Conservation (phyloP, 2,329 filamentous ascomycete genomes). For the Podosphaera xanthii region DNA sequence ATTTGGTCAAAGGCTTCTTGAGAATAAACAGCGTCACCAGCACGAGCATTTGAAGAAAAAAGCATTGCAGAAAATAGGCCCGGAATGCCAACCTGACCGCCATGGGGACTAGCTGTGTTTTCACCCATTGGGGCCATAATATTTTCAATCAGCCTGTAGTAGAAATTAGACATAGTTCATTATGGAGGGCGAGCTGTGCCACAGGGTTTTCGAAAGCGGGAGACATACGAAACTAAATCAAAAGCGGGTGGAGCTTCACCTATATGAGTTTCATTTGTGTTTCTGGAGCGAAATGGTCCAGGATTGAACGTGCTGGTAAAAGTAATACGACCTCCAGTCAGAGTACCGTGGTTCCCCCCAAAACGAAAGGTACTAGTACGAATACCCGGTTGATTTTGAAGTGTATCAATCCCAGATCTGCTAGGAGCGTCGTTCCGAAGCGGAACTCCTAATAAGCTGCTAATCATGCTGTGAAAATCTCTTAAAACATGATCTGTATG, state of each 20-base stretch:
- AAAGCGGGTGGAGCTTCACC: slow-evolving; percentile 22
- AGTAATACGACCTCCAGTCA: slow-evolving; percentile 12
- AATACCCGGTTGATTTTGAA: slow-evolving; percentile 9
- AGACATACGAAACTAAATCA: slow-evolving; percentile 24
- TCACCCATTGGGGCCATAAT: slow-evolving; percentile 10
- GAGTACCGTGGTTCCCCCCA: slow-evolving; percentile 6
- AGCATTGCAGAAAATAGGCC: slow-evolving; percentile 30
- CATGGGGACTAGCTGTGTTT: not conserved
- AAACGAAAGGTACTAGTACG: slow-evolving; percentile 4
- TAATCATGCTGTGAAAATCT: slow-evolving; percentile 23
- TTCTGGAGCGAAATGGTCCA: slow-evolving; percentile 23
- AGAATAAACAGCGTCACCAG: slow-evolving; percentile 69
- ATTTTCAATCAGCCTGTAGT: slow-evolving; percentile 10
- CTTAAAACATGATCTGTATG: slow-evolving; percentile 13
- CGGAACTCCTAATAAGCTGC: slow-evolving; percentile 19
- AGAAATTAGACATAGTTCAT: slow-evolving; percentile 7
- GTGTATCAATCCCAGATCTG: slow-evolving; percentile 13
- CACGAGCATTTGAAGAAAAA: slow-evolving; percentile 26
- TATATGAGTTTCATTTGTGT: slow-evolving; percentile 26
- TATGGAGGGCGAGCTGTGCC: slow-evolving; percentile 4
- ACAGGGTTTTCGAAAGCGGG: not conserved
- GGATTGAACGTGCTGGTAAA: slow-evolving; percentile 14
- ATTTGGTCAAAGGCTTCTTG: slow-evolving; percentile 81
- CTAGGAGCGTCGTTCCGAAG: slow-evolving; percentile 10
- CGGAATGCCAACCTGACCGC: slow-evolving; percentile 19